Evolutionary conservation across 2,329 filamentous ascomycete species (phyloP).

Genomic region (Xenosphaeropsis pyriputrescens): DNA sequence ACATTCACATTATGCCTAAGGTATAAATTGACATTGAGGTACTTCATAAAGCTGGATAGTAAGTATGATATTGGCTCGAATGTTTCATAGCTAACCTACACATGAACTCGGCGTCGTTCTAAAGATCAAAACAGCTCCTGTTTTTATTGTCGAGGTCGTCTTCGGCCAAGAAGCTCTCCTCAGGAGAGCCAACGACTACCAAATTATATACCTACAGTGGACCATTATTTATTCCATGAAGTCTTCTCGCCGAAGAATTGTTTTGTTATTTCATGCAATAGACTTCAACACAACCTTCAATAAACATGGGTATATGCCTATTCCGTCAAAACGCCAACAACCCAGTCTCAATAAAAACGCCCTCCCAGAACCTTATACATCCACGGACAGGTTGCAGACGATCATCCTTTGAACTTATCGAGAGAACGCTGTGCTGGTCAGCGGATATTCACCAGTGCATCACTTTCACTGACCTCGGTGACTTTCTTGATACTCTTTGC

Average conservation of each 20-base stretch:
- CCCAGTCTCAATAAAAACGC: background rate
- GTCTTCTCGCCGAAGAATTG: too few relatives aligned
- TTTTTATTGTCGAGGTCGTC: too few relatives aligned
- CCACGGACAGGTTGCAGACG: background rate
- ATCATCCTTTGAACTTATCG: conserved; percentile 17
- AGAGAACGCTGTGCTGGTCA: conserved; percentile 9
- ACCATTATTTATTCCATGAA: too few relatives aligned
- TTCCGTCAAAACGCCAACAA: background rate
- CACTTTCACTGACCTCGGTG: conserved; percentile 42
- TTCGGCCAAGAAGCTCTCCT: too few relatives aligned
- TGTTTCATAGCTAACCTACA: too few relatives aligned
- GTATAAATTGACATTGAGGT: background rate
- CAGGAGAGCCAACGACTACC: too few relatives aligned
- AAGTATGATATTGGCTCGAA: too few relatives aligned
- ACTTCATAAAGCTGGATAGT: too few relatives aligned
- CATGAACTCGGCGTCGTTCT: too few relatives aligned
- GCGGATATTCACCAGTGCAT: background rate
- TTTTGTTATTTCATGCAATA: too few relatives aligned
- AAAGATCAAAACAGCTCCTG: too few relatives aligned
- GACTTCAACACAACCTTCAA: background rate
- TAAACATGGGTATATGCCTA: background rate
- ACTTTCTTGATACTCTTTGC: conserved; percentile 65
- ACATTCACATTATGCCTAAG: background rate
- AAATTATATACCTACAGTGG: too few relatives aligned
- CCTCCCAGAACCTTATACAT: background rate